Percentiles rank a stretch among this genome's conserved stretches.
Evolutionary conservation across 345 rosid species (phyloP).

Genomic region (Boechera divaricarpa): DNA sequence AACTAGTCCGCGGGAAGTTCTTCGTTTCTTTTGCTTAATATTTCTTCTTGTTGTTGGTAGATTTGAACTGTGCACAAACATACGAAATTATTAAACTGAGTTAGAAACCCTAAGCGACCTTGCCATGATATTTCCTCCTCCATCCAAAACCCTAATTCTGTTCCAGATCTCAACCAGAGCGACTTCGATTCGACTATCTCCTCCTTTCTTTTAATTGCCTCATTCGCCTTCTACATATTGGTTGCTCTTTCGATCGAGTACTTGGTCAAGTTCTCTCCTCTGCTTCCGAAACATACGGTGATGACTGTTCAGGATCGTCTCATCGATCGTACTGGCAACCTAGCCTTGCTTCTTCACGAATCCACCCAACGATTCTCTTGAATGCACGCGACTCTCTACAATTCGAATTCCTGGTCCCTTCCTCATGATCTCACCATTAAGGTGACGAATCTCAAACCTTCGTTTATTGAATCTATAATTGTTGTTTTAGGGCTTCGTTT

Average conservation of each 20-base stretch:
- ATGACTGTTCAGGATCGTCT: conserved; percentile 58
- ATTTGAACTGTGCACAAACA: neutral
- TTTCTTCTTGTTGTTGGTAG: neutral
- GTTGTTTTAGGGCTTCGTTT: neutral
- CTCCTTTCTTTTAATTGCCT: neutral
- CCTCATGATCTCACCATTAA: neutral
- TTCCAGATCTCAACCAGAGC: neutral
- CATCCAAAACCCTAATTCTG: neutral
- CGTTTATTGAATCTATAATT: too few species aligned
- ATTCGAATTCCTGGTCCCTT: neutral
- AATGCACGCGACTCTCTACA: neutral
- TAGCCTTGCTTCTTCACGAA: conserved; percentile 60
- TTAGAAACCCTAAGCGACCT: conserved; percentile 8
- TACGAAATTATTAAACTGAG: neutral
- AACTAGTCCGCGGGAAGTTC: neutral
- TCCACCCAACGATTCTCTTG: conserved; percentile 50
- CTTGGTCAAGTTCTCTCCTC: conserved; percentile 52
- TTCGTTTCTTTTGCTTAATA: neutral
- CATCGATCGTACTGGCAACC: conserved; percentile 60
- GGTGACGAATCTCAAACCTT: neutral
- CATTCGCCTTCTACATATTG: conserved; percentile 44
- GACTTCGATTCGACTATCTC: conserved; percentile 11
- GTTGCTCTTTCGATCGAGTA: conserved; percentile 62
- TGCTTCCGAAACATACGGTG: conserved; percentile 1
- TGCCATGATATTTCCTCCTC: neutral